A percentile compares a stretch with the other conserved stretches of the same genome.
phyloP scores from a whole-genome alignment of 1,284 basidiomycete genomes.

The Leccinum subrobustum region DNA sequence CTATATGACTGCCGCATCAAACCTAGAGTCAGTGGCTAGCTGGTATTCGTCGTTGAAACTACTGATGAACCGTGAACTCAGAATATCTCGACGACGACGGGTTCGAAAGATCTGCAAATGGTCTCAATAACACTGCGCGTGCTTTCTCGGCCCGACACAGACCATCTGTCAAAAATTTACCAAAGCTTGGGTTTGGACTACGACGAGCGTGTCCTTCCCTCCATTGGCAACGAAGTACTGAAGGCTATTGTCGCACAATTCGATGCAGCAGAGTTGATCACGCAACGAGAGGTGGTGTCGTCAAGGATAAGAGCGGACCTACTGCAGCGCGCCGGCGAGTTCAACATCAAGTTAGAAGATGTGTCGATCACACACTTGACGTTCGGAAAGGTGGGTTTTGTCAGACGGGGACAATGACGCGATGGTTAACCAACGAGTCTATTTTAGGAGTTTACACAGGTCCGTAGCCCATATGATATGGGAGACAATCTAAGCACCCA shows the following conservation, averaged over 20 bases:
- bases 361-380: constrained; percentile 93
- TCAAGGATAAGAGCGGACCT: constrained; percentile 94
- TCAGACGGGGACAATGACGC: background rate
- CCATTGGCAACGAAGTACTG: constrained; percentile 96
- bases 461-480: constrained; percentile 21
- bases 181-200: constrained; percentile 94
- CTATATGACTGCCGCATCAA: constrained; percentile 98
- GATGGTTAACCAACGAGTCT: constrained; percentile 1
- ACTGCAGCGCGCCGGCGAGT: constrained; percentile 91
- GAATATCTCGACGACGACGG: constrained; percentile 97
- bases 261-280: constrained; percentile 96
- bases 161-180: constrained; percentile 92
- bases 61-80: constrained; percentile 38
- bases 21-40: constrained; percentile 65
- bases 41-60: constrained; percentile 3
- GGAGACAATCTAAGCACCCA: constrained; percentile 10
- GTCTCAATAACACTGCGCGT: constrained; percentile 95
- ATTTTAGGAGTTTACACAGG: constrained; percentile 76
- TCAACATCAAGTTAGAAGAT: constrained; percentile 95
- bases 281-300: constrained; percentile 86
- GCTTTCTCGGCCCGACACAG: constrained; percentile 88
- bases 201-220: constrained; percentile 93
- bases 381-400: constrained; percentile 64
- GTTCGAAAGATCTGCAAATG: constrained; percentile 98
- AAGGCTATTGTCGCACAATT: constrained; percentile 99